phyloP scores from a whole-genome alignment of 139 green algal genomes.

The Chloropicon primus region DNA sequence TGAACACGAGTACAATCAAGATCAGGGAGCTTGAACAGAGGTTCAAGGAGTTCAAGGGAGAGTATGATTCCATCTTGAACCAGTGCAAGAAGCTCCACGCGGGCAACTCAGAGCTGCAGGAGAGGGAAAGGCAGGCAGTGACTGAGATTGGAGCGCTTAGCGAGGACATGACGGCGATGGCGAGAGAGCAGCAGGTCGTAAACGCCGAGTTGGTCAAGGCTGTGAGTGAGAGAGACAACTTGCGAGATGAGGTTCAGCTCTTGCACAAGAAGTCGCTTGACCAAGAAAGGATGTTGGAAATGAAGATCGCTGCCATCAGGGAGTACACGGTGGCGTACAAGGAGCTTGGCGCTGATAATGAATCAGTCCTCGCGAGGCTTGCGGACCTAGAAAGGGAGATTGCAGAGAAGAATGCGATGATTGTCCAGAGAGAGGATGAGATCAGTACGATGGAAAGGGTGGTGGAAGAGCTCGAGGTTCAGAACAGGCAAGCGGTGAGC shows the following conservation, averaged over 20 bases:
- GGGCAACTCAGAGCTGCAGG: not conserved
- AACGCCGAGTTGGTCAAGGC: constrained; percentile 3
- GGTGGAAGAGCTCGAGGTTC: constrained; percentile 22
- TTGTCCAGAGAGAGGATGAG: constrained; percentile 25
- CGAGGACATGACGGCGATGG: constrained; percentile 1
- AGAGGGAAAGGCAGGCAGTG: not conserved
- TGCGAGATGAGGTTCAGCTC: not conserved
- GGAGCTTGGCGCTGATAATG: constrained; percentile 34
- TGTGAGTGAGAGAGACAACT: not conserved
- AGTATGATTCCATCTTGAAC: not conserved
- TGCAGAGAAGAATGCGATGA: constrained; percentile 25
- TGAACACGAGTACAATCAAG: not conserved
- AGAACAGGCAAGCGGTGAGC: constrained; percentile 25
- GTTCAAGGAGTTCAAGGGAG: not conserved
- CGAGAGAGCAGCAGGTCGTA: constrained; percentile 8
- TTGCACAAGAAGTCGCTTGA: not conserved
- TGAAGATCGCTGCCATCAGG: constrained; percentile 36
- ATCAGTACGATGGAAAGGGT: constrained; percentile 34
- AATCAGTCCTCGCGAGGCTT: constrained; percentile 30
- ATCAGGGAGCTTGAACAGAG: not conserved
- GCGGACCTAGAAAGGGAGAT: constrained; percentile 43
- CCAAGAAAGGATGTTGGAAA: constrained; percentile 17
- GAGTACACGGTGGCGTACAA: constrained; percentile 39
- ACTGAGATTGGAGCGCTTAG: not conserved
- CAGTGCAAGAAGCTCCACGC: not conserved